Evolutionary conservation across 345 rosid genomes (phyloP).

Genomic region (Acer saccharum): DNA sequence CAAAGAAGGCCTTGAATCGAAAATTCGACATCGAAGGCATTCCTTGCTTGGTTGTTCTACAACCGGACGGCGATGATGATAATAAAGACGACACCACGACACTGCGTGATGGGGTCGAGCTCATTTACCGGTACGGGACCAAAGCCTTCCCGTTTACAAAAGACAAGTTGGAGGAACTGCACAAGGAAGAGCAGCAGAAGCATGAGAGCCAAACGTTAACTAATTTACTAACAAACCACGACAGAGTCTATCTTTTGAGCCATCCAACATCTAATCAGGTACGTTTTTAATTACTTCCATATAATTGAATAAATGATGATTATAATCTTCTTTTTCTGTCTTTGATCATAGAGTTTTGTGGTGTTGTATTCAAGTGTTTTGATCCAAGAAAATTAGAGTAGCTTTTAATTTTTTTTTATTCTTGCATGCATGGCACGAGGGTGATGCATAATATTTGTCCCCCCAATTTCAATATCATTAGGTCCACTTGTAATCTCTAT

Average conservation of each 20-base stretch:
- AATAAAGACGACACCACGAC: conserved; percentile 32
- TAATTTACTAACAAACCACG: conserved; percentile 35
- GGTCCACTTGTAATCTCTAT: not conserved
- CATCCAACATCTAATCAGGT: conserved; percentile 45
- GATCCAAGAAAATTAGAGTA: not conserved
- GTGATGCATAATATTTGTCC: not conserved
- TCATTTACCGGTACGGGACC: conserved; percentile 47
- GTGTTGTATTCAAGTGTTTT: not conserved
- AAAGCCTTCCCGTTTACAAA: conserved; percentile 57
- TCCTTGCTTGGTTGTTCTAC: conserved; percentile 54
- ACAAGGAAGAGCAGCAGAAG: conserved; percentile 42
- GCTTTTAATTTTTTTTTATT: too few species aligned
- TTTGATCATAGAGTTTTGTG: too few species aligned
- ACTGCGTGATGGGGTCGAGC: conserved; percentile 46
- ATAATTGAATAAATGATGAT: not conserved
- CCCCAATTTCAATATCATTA: not conserved
- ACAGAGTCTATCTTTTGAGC: conserved; percentile 47
- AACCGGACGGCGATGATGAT: conserved; percentile 29
- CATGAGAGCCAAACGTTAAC: conserved; percentile 50
- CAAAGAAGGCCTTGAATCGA: conserved; percentile 47
- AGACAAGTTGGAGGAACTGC: conserved; percentile 48
- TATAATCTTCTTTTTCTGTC: too few species aligned
- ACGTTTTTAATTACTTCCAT: not conserved
- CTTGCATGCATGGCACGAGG: not conserved
- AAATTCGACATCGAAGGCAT: conserved; percentile 56